Base-by-base conservation (phyloP, 176 grass and related monocot species). In the Oryza australiensis region DNA sequence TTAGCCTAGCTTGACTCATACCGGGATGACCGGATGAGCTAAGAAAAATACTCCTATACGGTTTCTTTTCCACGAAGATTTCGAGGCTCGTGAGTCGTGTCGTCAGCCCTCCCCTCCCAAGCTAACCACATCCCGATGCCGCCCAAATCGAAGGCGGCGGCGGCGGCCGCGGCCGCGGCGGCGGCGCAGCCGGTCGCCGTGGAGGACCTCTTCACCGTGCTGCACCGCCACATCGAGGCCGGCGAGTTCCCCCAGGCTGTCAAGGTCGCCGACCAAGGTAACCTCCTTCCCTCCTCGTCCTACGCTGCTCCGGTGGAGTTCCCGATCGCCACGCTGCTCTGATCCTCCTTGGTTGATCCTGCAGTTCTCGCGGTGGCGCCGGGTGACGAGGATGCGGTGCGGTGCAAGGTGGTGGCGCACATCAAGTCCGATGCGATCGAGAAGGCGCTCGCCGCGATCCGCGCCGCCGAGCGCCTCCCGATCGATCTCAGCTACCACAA, bases 251-350 rank as follows among this genome's bases (percentile, higher is more conserved):
- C 69, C 2, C 79, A 91, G 62, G 89, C 81, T 77, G 90, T 69
- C 84, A 91, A 91, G 72, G 88, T 98, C 85, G 89, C 95, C 30
- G 90, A 98, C 88, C 93, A 98, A 95, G 93, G 95, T 98, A 12
- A n/a, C 22, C 48, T 38, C 35, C 59, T 51, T 48, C 22, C 26
- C 23, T 37, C 2, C 41, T 41, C 10, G 35, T 37, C 35, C 45
- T 13, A 26, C 72, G 33, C 33, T 41, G 45, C 7, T 76, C 72
- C 35, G 16, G 22, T 66, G 8, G 60, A 24, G 10, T 72, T 35
- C 83, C 74, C 78, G 57, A 42, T 12, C 79, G 32, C 51, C 16
- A 12, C 18, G 71, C 57, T 12, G n/a, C 33, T 79, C 70, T 87
- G 33, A 87, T 24, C n/a, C 62, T 28, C 73, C 14, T 12, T 41